A percentile compares a stretch with the other conserved stretches of the same genome.
Evolutionary conservation across 345 rosid genomes (phyloP).

Genomic region (Noccaea bulbosa): DNA sequence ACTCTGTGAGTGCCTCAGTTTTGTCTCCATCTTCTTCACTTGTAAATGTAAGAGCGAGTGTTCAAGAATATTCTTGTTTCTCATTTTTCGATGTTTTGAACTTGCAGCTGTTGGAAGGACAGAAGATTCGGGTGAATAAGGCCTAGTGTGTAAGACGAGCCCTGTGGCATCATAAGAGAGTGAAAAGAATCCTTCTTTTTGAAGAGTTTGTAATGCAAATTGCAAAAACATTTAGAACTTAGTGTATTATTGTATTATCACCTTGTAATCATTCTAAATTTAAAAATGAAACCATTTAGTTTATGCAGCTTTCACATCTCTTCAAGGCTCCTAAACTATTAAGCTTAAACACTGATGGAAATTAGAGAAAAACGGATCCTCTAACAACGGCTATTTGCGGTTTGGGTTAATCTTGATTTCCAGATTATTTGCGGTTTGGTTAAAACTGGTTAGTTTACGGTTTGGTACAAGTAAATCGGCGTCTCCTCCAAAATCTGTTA

Average conservation of each 20-base stretch:
- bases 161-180: not conserved
- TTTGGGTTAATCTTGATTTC: no score
- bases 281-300: slow-evolving; percentile 21
- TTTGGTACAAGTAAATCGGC: no score
- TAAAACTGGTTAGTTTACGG: no score
- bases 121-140: slow-evolving; percentile 80
- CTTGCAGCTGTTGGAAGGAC: slow-evolving; percentile 82
- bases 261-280: slow-evolving; percentile 26
- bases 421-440: no score
- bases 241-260: slow-evolving; percentile 19
- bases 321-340: no score
- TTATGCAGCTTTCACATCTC: not conserved
- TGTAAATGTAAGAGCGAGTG: not conserved
- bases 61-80: not conserved
- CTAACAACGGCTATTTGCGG: no score
- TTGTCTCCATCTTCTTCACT: slow-evolving; percentile 1
- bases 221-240: slow-evolving; percentile 33
- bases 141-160: slow-evolving; percentile 49
- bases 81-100: not conserved
- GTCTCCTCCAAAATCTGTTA: slow-evolving; percentile 15
- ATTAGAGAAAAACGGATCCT: no score
- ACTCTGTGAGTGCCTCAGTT: slow-evolving; percentile 61
- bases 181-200: slow-evolving; percentile 21
- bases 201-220: slow-evolving; percentile 39
- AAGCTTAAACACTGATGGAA: no score